These are phyloP conservation scores for Acanthamoeba royreba DNA, from an alignment of 208 protist species.

Conservation along the genomic window DNA sequence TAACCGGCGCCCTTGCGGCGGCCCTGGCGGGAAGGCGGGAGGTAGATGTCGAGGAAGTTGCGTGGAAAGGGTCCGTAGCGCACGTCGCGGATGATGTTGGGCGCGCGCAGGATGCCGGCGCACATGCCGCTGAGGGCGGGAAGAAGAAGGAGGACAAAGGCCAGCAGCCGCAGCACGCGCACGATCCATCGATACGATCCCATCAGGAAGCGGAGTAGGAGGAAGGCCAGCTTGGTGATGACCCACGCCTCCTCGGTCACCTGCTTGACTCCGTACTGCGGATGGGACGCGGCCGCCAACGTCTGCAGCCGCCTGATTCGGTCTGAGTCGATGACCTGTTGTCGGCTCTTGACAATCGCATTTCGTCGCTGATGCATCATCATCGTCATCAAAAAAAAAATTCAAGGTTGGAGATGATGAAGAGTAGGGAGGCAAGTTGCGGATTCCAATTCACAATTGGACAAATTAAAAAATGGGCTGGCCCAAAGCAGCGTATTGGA, in stretches of 20 bases:
- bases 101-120: not conserved
- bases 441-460: too few relatives aligned
- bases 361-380: too few relatives aligned
- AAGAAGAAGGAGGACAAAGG: not conserved
- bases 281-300: not conserved
- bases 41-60: slow-evolving; percentile 15
- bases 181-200: not conserved
- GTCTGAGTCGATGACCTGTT: not conserved
- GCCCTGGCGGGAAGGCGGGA: not conserved
- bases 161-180: not conserved
- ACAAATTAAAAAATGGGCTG: too few relatives aligned
- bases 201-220: not conserved
- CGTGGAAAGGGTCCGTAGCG: not conserved
- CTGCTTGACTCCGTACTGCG: not conserved
- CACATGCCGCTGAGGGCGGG: not conserved
- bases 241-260: not conserved
- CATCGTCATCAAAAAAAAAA: too few relatives aligned
- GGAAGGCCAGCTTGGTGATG: not conserved
- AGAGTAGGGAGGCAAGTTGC: too few relatives aligned
- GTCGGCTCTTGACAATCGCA: not conserved
- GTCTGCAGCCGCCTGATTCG: not conserved
- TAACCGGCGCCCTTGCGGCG: not conserved
- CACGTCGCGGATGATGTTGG: not conserved
- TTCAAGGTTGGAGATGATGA: too few relatives aligned
- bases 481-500: too few relatives aligned